These are phyloP conservation scores for Trichoderma erinaceum DNA, from an alignment of 495 filamentous ascomycete genomes.

Conservation along the genomic window DNA sequence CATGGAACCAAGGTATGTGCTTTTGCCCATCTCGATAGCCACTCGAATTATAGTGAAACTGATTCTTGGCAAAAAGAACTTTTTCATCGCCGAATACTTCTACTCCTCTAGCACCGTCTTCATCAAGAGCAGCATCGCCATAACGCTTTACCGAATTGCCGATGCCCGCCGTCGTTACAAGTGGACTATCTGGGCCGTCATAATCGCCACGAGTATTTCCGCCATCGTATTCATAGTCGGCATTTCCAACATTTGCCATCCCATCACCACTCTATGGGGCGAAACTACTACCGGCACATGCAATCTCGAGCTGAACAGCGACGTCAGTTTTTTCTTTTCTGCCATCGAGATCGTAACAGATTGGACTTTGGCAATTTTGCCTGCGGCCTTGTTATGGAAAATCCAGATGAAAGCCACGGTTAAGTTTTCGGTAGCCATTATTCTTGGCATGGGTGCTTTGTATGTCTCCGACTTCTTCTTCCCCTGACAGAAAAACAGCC, in stretches of 20 bases:
- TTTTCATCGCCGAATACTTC: conserved; percentile 14
- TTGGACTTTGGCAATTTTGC: conserved; percentile 20
- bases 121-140: conserved; percentile 16
- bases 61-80: conserved; percentile 7
- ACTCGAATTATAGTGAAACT: background rate
- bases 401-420: conserved; percentile 19
- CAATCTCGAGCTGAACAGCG: conserved; percentile 20
- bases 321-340: conserved; percentile 22
- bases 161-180: conserved; percentile 11
- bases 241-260: conserved; percentile 22
- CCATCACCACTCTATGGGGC: conserved; percentile 20
- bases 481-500: background rate
- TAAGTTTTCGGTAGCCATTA: conserved; percentile 19
- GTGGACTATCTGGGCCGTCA: conserved; percentile 17
- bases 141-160: conserved; percentile 12
- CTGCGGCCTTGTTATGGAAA: conserved; percentile 19
- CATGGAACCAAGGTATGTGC: conserved; percentile 3
- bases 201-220: conserved; percentile 14
- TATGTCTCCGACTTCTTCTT: conserved; percentile 10
- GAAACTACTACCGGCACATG: conserved; percentile 20
- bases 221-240: conserved; percentile 18
- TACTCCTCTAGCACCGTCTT: conserved; percentile 15
- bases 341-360: conserved; percentile 20
- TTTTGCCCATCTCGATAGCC: background rate
- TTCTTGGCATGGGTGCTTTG: conserved; percentile 20